Evolutionary conservation across 2,329 filamentous ascomycete genomes (phyloP).

Genomic region (Epichloe sp.): DNA sequence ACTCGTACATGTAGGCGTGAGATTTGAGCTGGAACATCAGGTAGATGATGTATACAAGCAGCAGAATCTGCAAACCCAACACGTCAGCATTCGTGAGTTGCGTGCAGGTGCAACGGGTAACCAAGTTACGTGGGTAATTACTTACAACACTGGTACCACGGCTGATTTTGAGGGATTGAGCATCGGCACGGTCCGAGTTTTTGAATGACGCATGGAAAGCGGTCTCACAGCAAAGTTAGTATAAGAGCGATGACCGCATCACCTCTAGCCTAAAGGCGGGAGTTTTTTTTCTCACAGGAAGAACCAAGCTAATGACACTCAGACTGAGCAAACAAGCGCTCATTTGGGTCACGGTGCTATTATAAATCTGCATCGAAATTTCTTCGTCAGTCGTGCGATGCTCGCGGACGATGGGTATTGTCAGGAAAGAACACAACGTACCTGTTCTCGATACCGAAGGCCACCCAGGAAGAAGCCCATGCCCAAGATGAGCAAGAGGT

Average conservation of each 20-base stretch:
- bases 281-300: constrained; percentile 46
- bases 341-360: constrained; percentile 92
- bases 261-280: not conserved
- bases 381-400: not conserved
- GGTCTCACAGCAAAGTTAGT: constrained; percentile 37
- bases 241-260: constrained; percentile 8
- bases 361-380: constrained; percentile 53
- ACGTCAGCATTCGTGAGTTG: not conserved
- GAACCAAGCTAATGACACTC: constrained; percentile 75
- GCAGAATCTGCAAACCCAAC: constrained; percentile 42
- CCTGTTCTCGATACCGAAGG: constrained; percentile 75
- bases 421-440: constrained; percentile 14
- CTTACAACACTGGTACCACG: constrained; percentile 75
- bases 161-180: constrained; percentile 67
- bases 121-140: constrained; percentile 13
- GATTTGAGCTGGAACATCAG: constrained; percentile 86
- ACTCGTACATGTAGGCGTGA: constrained; percentile 83
- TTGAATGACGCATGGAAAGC: constrained; percentile 85
- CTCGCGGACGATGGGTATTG: too few species aligned
- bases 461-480: constrained; percentile 87
- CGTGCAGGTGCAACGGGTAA: not conserved
- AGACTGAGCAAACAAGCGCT: constrained; percentile 84
- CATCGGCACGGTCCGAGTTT: constrained; percentile 47
- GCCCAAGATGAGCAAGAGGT: constrained; percentile 75
- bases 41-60: constrained; percentile 73